These are phyloP conservation scores for Sporothrix pseudoabietina DNA, from an alignment of 2,329 filamentous ascomycete genomes.

Conservation along the genomic window DNA sequence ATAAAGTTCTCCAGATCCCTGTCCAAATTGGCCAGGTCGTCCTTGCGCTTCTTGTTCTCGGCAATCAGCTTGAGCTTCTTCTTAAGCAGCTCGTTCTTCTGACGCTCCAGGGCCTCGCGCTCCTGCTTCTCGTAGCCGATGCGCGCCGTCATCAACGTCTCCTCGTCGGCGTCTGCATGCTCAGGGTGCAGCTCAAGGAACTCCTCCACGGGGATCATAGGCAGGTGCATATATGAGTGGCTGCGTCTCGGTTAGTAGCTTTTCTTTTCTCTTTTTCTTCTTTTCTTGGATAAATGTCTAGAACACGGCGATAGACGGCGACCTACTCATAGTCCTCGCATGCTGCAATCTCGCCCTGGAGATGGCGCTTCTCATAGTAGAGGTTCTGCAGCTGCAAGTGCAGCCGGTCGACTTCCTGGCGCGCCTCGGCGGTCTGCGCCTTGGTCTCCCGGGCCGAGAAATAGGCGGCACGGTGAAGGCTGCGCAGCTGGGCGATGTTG, in stretches of 20 bases:
- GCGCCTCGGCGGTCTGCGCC: conserved; percentile 77
- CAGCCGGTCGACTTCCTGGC: conserved; percentile 86
- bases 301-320: background rate
- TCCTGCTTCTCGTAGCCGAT: conserved; percentile 89
- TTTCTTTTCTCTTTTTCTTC: too few relatives aligned
- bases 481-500: conserved; percentile 76
- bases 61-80: conserved; percentile 64
- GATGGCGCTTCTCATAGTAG: conserved; percentile 91
- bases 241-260: conserved; percentile 46
- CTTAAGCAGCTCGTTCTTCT: conserved; percentile 74
- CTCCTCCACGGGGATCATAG: conserved; percentile 79
- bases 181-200: conserved; percentile 79
- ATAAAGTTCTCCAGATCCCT: conserved; percentile 93
- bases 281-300: too few relatives aligned
- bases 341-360: conserved; percentile 84
- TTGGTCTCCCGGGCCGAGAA: conserved; percentile 85
- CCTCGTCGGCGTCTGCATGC: conserved; percentile 69
- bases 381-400: conserved; percentile 94
- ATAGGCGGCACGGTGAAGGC: conserved; percentile 79
- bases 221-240: conserved; percentile 84
- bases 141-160: conserved; percentile 82
- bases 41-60: conserved; percentile 88
- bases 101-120: conserved; percentile 81
- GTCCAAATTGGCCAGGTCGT: conserved; percentile 88
- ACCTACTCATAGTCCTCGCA: conserved; percentile 91